Evolutionary conservation across 2,329 filamentous ascomycete species (phyloP), one percentile per base, ranked within the genome.

Genomic region (Xylogone sp.): DNA sequence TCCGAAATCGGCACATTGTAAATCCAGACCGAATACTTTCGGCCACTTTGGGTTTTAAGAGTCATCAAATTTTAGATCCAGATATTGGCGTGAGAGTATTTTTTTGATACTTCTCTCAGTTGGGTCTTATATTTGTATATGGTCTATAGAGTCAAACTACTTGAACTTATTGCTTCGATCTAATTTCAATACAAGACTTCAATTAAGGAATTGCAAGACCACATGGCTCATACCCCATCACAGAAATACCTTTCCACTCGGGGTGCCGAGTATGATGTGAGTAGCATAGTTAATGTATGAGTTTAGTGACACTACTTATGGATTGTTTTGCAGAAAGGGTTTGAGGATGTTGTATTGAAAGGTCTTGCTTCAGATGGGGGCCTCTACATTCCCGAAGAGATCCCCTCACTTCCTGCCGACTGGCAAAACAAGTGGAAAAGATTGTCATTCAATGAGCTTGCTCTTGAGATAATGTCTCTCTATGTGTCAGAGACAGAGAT

Each of bases 281-380:
- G 75, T 66, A 31, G 13, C 27, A 20, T 45, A 46, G 39, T 46
- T 47, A 52, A 46, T 19, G 19, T 44, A 55, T 29, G 31, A 22
- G 22, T 51, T 48, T 22, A 50, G n/a, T n/a, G 34, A 45, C 53
- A 59, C 44, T 54, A 21, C 29, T 12, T 48, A 48, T 45, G 53
- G 61, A 52, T 62, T 29, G 18, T 2, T 29, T n/a, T 24, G 20
- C 59, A 92, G 87, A 79, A 95, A 61, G 92, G 90, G 48, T 96
- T 97, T 69, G 92, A 97, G 71, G 85, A 91, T 49, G 91, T 91
- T 45, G 90, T 96, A 42, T 78, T 96, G 58, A 95, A 96, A 71
- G 91, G 91, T 43, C 83, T 96, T 52, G 91, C 90, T 53, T 77
- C 82, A 44, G 92, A 97, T 65, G 90, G 90, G 53, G 92, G 92